These are phyloP conservation scores for Cladophialophora bantiana DNA, from an alignment of 2,329 filamentous ascomycete genomes.

Conservation along the genomic window DNA sequence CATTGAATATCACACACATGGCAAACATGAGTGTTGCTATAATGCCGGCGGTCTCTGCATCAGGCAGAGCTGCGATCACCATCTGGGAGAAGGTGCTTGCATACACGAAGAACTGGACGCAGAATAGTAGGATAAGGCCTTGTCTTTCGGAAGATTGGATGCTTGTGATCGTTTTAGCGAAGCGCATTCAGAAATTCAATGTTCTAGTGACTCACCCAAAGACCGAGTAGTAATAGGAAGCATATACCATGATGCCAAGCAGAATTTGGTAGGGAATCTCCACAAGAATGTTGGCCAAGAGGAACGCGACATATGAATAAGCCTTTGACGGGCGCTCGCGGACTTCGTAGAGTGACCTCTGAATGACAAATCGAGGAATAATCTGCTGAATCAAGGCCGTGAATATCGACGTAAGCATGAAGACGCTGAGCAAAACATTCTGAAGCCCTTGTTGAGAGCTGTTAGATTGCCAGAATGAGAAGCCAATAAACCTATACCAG, in stretches of 20 bases:
- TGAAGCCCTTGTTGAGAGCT: conserved; percentile 70
- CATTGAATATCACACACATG: conserved; percentile 75
- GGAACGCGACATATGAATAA: conserved; percentile 76
- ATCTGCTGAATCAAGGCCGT: conserved; percentile 37
- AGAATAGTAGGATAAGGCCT: background rate
- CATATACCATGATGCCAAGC: conserved; percentile 69
- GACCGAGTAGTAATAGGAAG: conserved; percentile 75
- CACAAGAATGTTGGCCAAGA: conserved; percentile 70
- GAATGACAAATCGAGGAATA: conserved; percentile 71
- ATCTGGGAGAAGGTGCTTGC: conserved; percentile 78
- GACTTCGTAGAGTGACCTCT: conserved; percentile 70
- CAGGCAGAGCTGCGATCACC: conserved; percentile 75
- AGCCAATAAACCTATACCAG: conserved; percentile 67
- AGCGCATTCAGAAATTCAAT: conserved; percentile 47
- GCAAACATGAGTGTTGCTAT: conserved; percentile 77
- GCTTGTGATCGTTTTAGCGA: conserved; percentile 14
- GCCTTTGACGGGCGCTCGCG: conserved; percentile 75
- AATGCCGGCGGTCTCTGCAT: conserved; percentile 73
- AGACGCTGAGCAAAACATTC: conserved; percentile 73
- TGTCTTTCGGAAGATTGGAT: conserved; percentile 5
- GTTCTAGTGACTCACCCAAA: conserved; percentile 65
- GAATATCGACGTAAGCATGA: conserved; percentile 61
- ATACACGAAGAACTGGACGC: conserved; percentile 69
- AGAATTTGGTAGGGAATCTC: conserved; percentile 74
- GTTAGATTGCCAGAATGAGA: conserved; percentile 76